Conservation (phyloP, 2,329 filamentous ascomycete species). For the Colletotrichum agaves region DNA sequence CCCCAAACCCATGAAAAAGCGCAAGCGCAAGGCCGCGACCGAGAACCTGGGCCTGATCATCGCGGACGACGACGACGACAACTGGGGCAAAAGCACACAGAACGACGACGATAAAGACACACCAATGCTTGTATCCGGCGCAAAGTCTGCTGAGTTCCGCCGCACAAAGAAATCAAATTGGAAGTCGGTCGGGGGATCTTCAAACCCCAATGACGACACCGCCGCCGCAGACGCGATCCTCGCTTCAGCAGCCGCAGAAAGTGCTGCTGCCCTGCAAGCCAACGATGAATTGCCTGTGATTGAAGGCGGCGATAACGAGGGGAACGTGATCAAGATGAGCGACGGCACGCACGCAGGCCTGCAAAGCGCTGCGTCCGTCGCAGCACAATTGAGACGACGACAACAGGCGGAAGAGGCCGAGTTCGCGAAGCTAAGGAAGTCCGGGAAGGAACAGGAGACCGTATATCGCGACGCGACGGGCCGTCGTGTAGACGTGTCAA, state of each 20-base stretch:
- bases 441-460: slow-evolving; percentile 74
- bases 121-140: slow-evolving; percentile 60
- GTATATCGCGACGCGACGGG: slow-evolving; percentile 96
- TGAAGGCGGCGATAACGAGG: slow-evolving; percentile 50
- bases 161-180: slow-evolving; percentile 82
- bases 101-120: slow-evolving; percentile 65
- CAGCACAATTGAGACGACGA: slow-evolving; percentile 73
- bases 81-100: slow-evolving; percentile 56
- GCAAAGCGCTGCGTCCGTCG: slow-evolving; percentile 84
- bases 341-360: slow-evolving; percentile 89
- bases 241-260: slow-evolving; percentile 75
- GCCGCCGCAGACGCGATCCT: slow-evolving; percentile 84
- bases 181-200: slow-evolving; percentile 71
- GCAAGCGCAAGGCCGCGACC: slow-evolving; percentile 67
- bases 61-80: slow-evolving; percentile 73
- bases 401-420: slow-evolving; percentile 71
- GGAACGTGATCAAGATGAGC: slow-evolving; percentile 76
- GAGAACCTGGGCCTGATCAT: slow-evolving; percentile 67
- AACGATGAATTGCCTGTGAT: slow-evolving; percentile 63
- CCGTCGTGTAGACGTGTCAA: slow-evolving; percentile 89
- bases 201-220: slow-evolving; percentile 52
- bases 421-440: slow-evolving; percentile 57
- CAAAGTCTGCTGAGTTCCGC: slow-evolving; percentile 70
- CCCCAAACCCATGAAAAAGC: slow-evolving; percentile 68
- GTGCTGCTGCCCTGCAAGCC: slow-evolving; percentile 59